Evolutionary conservation across 306 rosid genomes (phyloP).

Genomic region (Boehmeria nivea): DNA sequence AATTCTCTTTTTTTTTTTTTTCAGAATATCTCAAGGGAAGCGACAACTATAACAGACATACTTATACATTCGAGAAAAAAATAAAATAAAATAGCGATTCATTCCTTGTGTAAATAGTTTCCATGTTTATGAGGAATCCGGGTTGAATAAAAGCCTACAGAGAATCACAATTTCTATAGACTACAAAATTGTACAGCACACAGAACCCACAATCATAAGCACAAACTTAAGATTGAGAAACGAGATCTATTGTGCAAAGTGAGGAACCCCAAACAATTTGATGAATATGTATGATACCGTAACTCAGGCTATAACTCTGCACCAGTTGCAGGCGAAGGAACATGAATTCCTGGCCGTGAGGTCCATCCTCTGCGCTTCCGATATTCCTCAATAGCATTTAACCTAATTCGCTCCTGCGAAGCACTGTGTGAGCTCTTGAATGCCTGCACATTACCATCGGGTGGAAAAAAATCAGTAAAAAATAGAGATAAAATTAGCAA

Average conservation of each 20-base stretch:
- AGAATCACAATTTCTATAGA: background rate
- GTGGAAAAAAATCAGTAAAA: background rate
- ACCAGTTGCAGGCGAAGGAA: slow-evolving; percentile 33
- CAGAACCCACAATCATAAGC: background rate
- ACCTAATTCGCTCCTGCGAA: slow-evolving; percentile 75
- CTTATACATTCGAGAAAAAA: no score
- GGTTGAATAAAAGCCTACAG: no score
- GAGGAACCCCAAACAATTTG: background rate
- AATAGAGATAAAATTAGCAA: background rate
- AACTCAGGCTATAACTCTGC: slow-evolving; percentile 12
- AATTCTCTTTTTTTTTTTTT: no score
- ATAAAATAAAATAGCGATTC: no score
- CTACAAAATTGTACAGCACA: slow-evolving; percentile 10
- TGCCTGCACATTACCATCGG: slow-evolving; percentile 37
- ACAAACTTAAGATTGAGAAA: background rate
- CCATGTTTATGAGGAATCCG: no score
- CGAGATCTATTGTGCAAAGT: background rate
- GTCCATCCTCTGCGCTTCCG: slow-evolving; percentile 73
- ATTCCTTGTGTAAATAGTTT: no score
- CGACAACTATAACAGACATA: no score
- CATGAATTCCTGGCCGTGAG: slow-evolving; percentile 73
- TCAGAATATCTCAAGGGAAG: no score
- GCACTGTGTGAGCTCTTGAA: slow-evolving; percentile 55
- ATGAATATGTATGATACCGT: background rate
- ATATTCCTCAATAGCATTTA: slow-evolving; percentile 77